These are phyloP conservation scores for Sphagnum magellanicum DNA, from an alignment of 228 moss, liverwort and hornwort species.

Conservation along the genomic window DNA sequence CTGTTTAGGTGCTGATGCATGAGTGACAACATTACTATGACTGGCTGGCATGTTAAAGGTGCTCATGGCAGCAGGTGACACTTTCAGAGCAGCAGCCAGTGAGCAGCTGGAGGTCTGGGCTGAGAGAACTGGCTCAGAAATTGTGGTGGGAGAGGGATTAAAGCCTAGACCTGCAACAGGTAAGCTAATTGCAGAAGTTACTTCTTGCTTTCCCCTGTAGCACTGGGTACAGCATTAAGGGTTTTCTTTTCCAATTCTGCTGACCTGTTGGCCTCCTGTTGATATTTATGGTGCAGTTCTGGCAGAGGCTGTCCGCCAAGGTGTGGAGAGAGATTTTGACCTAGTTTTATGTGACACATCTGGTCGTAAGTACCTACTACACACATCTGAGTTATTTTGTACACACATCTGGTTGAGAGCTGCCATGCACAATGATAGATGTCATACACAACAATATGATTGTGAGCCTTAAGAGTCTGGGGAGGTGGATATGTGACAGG, in stretches of 20 bases:
- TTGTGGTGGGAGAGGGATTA: constrained; percentile 62
- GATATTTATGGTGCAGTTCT: constrained; percentile 55
- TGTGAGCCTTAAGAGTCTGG: no score
- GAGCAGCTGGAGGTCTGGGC: constrained; percentile 98
- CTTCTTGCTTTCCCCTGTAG: no score
- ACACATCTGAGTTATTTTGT: no score
- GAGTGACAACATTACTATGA: no score
- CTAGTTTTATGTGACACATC: constrained; percentile 89
- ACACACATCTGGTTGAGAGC: no score
- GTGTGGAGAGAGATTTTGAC: constrained; percentile 68
- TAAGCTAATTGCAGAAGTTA: neutral
- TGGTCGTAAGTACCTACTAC: constrained; percentile 56
- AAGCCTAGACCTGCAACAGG: constrained; percentile 80
- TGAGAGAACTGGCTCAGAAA: constrained; percentile 77
- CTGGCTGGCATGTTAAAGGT: constrained; percentile 40
- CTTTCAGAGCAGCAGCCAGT: constrained; percentile 91
- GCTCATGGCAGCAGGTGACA: constrained; percentile 99
- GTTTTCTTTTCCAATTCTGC: no score
- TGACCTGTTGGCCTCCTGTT: neutral
- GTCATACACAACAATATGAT: no score
- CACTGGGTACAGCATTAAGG: no score
- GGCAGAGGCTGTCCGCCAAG: constrained; percentile 73
- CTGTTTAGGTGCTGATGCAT: no score
- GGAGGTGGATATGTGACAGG: constrained; percentile 23
- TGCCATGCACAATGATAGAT: no score